phyloP scores from a whole-genome alignment of 805 yeast species.

The Nakazawaea anatomiae region DNA sequence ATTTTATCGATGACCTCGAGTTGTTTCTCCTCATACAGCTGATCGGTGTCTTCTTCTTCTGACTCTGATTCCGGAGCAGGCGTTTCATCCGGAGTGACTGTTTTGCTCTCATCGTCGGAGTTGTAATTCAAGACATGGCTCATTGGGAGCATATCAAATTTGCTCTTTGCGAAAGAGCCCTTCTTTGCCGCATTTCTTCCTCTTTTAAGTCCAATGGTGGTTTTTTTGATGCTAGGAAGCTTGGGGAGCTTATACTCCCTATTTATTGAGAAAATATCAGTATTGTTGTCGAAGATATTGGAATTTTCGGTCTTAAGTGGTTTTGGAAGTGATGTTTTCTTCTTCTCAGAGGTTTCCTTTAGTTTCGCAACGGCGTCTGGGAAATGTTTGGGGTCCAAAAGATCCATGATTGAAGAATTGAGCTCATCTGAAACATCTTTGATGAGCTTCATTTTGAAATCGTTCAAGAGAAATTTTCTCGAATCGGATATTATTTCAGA shows the following conservation, averaged over 20 bases:
- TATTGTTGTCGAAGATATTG: background rate
- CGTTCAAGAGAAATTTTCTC: conserved; percentile 49
- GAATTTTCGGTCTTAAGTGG: background rate
- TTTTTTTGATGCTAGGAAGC: conserved; percentile 7
- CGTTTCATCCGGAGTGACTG: conserved; percentile 7
- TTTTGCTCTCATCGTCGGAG: conserved; percentile 30
- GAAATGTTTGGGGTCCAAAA: conserved; percentile 52
- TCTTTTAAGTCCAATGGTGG: conserved; percentile 3
- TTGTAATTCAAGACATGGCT: conserved; percentile 47
- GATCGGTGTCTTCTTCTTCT: no score
- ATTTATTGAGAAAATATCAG: conserved; percentile 6
- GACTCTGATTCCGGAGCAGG: conserved; percentile 7
- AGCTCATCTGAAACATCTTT: conserved; percentile 72
- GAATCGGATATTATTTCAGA: conserved; percentile 27
- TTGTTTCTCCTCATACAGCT: no score
- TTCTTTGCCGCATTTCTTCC: background rate
- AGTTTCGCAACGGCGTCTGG: conserved; percentile 40
- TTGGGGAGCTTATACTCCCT: conserved; percentile 2
- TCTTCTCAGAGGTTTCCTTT: conserved; percentile 20
- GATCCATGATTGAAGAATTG: conserved; percentile 58
- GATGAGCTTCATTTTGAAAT: conserved; percentile 53
- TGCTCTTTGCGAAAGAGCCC: conserved; percentile 13
- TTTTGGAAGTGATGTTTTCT: conserved; percentile 11
- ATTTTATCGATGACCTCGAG: background rate
- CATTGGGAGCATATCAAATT: conserved; percentile 37